These are phyloP conservation scores for Lipomyces yamanashiensis DNA, from an alignment of 805 yeast genomes.

Conservation along the genomic window DNA sequence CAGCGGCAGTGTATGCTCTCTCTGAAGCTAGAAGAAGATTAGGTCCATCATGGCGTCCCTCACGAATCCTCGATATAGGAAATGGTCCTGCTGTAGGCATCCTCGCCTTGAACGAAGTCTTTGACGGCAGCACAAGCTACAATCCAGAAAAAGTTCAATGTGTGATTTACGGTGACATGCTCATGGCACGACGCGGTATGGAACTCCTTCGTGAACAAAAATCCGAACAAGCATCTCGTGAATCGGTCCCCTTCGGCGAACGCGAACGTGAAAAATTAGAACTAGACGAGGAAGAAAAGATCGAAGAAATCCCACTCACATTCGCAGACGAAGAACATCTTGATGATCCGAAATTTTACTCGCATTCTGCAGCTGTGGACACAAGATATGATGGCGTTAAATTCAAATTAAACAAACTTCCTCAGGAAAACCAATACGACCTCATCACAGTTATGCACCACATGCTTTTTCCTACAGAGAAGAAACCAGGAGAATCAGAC, in stretches of 20 bases:
- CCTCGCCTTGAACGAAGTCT: slow-evolving; percentile 80
- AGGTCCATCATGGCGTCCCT: slow-evolving; percentile 63
- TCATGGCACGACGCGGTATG: slow-evolving; percentile 83
- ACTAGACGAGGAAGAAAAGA: background rate
- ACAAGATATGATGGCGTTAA: slow-evolving; percentile 21
- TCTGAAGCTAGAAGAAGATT: slow-evolving; percentile 64
- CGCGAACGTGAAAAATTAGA: slow-evolving; percentile 1
- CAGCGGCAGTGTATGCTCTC: slow-evolving; percentile 67
- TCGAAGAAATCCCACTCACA: background rate
- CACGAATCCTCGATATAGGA: slow-evolving; percentile 74
- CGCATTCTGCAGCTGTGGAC: background rate
- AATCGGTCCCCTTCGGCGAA: background rate
- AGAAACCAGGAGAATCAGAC: slow-evolving; percentile 77
- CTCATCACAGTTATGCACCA: slow-evolving; percentile 84
- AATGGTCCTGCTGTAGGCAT: slow-evolving; percentile 93
- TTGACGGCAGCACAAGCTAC: slow-evolving; percentile 61
- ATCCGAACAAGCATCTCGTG: background rate
- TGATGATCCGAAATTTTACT: slow-evolving; percentile 5
- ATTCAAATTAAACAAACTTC: slow-evolving; percentile 22
- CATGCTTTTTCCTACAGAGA: slow-evolving; percentile 60
- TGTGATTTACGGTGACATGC: slow-evolving; percentile 68
- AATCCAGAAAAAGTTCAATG: slow-evolving; percentile 69
- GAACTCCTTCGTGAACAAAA: slow-evolving; percentile 9
- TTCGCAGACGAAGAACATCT: slow-evolving; percentile 17
- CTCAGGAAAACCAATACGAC: slow-evolving; percentile 57